Base-by-base conservation (phyloP, 2,329 filamentous ascomycete species). In the Thielaviopsis punctulata region DNA sequence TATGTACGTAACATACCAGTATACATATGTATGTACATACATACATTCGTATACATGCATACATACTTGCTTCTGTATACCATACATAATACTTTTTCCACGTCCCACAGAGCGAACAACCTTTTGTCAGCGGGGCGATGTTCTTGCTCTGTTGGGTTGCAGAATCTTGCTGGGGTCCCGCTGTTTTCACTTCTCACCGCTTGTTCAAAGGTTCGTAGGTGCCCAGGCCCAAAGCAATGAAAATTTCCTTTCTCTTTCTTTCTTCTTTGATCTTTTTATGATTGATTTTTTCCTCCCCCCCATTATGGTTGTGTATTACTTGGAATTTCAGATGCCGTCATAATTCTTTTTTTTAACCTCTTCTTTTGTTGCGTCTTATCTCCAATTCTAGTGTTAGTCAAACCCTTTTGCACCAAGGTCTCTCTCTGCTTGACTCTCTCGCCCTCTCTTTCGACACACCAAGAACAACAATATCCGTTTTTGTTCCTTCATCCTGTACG, bases 181-280 rank as follows among this genome's bases (percentile, higher is more conserved):
- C 47, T 53, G 47, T 53, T 47, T 49, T 33, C 39, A n/a, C 36
- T 27, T 45, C 52, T 43, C 52, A 53, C 52, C 52, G 52, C 52
- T 53, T 53, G 39, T 53, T 53, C 48, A 53, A 53, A 53, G 52
- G 39, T 36, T 50, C 47, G 47, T 41, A 41, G 47, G 12, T 36
- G 24, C 48, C 52, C 47, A 49, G 43, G 48, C 52, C 21, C 41
- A 53, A 45, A 27, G 41, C 47, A 13, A 36, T 41, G 27, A 53
- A 21, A 36, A 25, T 53, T 52, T 52, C 51, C 43, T 43, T 43
- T 53, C 52, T 53, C 19, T 13, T 22, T 23, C 41, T 45, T 45
- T 12, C n/a, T 36, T 36, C 9, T 12, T n/a, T 36, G 9, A 2
- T 2, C 10, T 4, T 15, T 36, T n/a, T 4, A 36, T 36, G 30